Evolutionary conservation across 495 filamentous ascomycete genomes (phyloP), one percentile per base, ranked within the genome.

Genomic region (Tuber umbilicatum): DNA sequence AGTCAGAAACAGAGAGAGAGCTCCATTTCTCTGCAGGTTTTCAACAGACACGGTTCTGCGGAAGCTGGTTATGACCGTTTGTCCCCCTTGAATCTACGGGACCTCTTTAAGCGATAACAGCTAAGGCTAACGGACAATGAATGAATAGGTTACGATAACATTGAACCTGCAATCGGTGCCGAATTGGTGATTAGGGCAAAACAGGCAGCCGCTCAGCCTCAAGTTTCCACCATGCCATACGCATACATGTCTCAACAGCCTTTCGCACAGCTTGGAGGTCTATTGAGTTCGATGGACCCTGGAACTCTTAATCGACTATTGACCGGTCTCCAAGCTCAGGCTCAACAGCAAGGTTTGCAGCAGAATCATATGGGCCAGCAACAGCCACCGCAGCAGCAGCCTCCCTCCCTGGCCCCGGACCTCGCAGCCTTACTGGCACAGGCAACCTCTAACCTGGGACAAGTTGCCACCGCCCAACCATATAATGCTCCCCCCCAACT

Each of bases 151-250:
- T 99, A 99, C 80, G 87, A 90, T 50, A 89, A 91, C 77, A 85
- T 97, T 5, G 92, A 95, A 9, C 91, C 93, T 0, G 82, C 85
- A 12, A 88, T 92, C 42, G 93, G 91, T 4, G 92, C 90, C 16
- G 91, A 94, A 73, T 88, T 99, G 37, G 92, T 97, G 70, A 79
- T 91, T 39, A 88, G 93, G 47, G 89, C 92, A 14, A 97, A 93
- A 82, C 83, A 89, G n/a, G 85, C 86, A 10, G 73, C 81, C 79
- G 80, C 81, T 27, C 83, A 86, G 12, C 83, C 84, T 40, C 85
- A 64, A 35, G 55, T 64, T 64, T 64, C 55, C 16, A 64, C 55
- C 35, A 64, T 35, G 38, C 21, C 37, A 19, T 73, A 70, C 23
- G 31, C 64, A 35, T 73, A 73, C 60, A 45, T 64, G 72, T 35